Base-by-base conservation (phyloP, 2,329 filamentous ascomycete species). In the Cyanodermella asteris region DNA sequence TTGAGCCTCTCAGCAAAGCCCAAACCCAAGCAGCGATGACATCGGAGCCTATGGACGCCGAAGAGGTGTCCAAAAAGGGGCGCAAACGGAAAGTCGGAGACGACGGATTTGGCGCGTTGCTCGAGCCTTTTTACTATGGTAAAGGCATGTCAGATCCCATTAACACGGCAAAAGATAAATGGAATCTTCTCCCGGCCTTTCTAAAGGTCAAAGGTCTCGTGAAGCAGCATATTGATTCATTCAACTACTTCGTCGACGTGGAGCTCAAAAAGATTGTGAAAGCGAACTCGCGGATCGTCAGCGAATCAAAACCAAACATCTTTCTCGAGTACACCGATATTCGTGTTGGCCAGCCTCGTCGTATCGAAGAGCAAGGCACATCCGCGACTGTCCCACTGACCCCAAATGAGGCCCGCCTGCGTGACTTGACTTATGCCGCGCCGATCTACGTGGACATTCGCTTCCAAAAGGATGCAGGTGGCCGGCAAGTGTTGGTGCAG, bases 151-250 rank as follows among this genome's bases (percentile, higher is more conserved):
- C 66, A 0, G 71, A 74, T 41, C 68, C 69, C 3, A 75, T 76
- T 39, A 59, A 72, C 31, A 74, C 70, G 2, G 69, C 67, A 15
- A 54, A 51, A 32, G 87, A 97, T 55, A 97, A 97, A 59, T 93
- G 84, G 67, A 91, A 94, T 46, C 60, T 97, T 20, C 55, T 97
- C 15, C 90, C 87, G 1, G 87, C 87, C n/a, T 97, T 97, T 48
- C 56, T 97, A 30, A 93, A 93, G 50, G 82, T 93, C 40, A 97
- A 97, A 51, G 82, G 82, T 29, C 59, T 93, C 29, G 82, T 93
- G 26, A 93, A 93, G 50, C 84, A 94, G 57, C 82, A 93, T 48
- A 84, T 91, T 43, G 90, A 97, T 55, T 94, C 87, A 13, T 97
- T 90, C 61, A 93, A 97, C 53, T 91, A 87, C 53, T 94, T 97